These are phyloP conservation scores for Trichoderma virens DNA, from an alignment of 495 filamentous ascomycete genomes.

Conservation along the genomic window DNA sequence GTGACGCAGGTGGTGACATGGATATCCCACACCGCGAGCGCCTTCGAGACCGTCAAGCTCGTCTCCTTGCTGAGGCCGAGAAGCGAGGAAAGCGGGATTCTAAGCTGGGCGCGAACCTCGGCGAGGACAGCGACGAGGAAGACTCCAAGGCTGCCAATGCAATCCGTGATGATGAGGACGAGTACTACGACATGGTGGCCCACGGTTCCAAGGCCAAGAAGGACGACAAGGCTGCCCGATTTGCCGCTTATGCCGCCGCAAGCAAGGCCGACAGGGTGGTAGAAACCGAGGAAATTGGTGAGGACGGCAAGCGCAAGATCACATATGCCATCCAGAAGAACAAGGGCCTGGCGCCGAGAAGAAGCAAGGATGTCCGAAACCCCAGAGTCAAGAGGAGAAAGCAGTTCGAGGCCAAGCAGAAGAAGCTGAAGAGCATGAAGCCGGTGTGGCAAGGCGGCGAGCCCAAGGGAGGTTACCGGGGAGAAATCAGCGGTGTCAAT, in stretches of 20 bases:
- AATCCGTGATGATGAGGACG: constrained; percentile 54
- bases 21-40: constrained; percentile 91
- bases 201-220: constrained; percentile 62
- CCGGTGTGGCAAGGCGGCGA: constrained; percentile 83
- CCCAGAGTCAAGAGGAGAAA: constrained; percentile 95
- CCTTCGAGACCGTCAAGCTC: constrained; percentile 69
- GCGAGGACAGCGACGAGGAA: constrained; percentile 56
- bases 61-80: constrained; percentile 82
- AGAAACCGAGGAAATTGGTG: constrained; percentile 50
- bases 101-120: constrained; percentile 52
- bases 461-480: constrained; percentile 76
- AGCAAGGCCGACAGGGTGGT: constrained; percentile 47
- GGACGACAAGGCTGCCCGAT: constrained; percentile 54
- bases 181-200: constrained; percentile 85
- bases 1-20: constrained; percentile 78
- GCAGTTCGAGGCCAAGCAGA: constrained; percentile 88
- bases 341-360: constrained; percentile 80
- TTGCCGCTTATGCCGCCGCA: constrained; percentile 37
- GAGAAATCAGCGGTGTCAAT: constrained; percentile 95
- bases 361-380: constrained; percentile 90
- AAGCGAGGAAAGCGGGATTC: constrained; percentile 63
- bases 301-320: constrained; percentile 82
- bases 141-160: constrained; percentile 40
- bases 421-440: constrained; percentile 81
- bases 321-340: constrained; percentile 93